phyloP scores from a whole-genome alignment of 805 yeast genomes.

The Teunomyces pallodes region DNA sequence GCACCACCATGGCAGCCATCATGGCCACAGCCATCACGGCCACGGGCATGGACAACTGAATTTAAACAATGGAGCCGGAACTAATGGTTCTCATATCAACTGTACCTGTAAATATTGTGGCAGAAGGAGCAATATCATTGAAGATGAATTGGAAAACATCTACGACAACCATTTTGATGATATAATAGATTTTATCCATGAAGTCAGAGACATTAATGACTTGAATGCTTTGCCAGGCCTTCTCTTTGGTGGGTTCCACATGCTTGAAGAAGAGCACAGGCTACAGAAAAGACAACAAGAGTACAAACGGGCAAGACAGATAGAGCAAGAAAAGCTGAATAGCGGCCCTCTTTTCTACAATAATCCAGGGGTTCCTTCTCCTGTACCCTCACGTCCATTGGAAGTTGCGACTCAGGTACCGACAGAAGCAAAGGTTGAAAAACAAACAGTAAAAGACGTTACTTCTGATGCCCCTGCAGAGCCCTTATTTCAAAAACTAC shows the following conservation, averaged over 20 bases:
- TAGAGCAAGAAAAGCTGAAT: neutral
- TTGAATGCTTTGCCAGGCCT: constrained; percentile 34
- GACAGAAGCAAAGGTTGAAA: neutral
- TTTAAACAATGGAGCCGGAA: constrained; percentile 7
- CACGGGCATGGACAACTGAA: constrained; percentile 44
- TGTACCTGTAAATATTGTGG: constrained; percentile 83
- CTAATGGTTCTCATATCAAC: constrained; percentile 10
- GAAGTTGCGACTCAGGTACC: neutral
- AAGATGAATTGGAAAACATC: constrained; percentile 70
- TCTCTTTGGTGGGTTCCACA: constrained; percentile 35
- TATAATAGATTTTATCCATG: constrained; percentile 37
- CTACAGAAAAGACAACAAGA: constrained; percentile 24
- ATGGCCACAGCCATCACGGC: too few relatives aligned
- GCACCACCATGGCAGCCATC: constrained; percentile 5
- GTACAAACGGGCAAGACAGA: neutral
- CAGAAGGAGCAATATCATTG: constrained; percentile 65
- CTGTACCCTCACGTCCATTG: neutral
- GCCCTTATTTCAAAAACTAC: constrained; percentile 18
- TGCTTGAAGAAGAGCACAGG: constrained; percentile 33
- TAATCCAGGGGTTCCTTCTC: neutral
- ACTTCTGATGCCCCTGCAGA: constrained; percentile 7
- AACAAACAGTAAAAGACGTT: constrained; percentile 5
- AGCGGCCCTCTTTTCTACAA: too few relatives aligned
- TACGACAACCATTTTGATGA: constrained; percentile 66
- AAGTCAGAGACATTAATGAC: constrained; percentile 36